These are phyloP conservation scores for Zymoseptoria brevis DNA, from an alignment of 2,329 filamentous ascomycete species.

Conservation along the genomic window DNA sequence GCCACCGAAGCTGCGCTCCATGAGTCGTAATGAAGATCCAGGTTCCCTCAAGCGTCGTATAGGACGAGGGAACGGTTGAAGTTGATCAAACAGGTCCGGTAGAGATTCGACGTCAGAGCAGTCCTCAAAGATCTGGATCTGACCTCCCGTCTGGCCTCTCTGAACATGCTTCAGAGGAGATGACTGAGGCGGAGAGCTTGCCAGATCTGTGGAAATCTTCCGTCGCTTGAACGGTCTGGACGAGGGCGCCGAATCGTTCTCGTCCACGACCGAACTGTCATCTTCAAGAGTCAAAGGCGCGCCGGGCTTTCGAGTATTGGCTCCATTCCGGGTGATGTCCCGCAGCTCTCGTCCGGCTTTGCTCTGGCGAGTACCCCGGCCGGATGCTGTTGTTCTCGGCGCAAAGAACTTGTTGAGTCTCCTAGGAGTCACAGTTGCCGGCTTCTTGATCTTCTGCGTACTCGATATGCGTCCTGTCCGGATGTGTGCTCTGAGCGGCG, in stretches of 20 bases:
- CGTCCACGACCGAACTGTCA: slow-evolving; percentile 8
- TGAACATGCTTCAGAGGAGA: slow-evolving; percentile 38
- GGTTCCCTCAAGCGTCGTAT: slow-evolving; percentile 32
- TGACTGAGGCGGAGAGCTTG: slow-evolving; percentile 43
- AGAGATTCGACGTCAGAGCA: slow-evolving; percentile 30
- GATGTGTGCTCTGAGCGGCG: slow-evolving; percentile 16
- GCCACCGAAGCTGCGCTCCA: slow-evolving; percentile 42
- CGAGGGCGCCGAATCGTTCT: slow-evolving; percentile 20
- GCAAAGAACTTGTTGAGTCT: slow-evolving; percentile 47
- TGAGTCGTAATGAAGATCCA: slow-evolving; percentile 31
- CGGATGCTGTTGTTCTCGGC: slow-evolving; percentile 32
- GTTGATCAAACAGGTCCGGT: slow-evolving; percentile 32
- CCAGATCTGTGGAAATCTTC: slow-evolving; percentile 29
- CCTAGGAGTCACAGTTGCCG: slow-evolving; percentile 45
- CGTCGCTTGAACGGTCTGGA: slow-evolving; percentile 23
- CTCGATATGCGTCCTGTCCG: slow-evolving; percentile 7
- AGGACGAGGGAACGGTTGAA: slow-evolving; percentile 37
- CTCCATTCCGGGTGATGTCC: slow-evolving; percentile 42
- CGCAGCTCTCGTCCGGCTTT: slow-evolving; percentile 40
- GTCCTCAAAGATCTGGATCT: slow-evolving; percentile 17
- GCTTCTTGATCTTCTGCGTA: slow-evolving; percentile 36
- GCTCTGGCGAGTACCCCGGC: slow-evolving; percentile 22
- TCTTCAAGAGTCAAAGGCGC: slow-evolving; percentile 5
- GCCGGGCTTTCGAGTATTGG: slow-evolving; percentile 30
- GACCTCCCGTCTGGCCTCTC: slow-evolving; percentile 3